Evolutionary conservation across 306 rosid species (phyloP).

Genomic region (Comarum palustre): DNA sequence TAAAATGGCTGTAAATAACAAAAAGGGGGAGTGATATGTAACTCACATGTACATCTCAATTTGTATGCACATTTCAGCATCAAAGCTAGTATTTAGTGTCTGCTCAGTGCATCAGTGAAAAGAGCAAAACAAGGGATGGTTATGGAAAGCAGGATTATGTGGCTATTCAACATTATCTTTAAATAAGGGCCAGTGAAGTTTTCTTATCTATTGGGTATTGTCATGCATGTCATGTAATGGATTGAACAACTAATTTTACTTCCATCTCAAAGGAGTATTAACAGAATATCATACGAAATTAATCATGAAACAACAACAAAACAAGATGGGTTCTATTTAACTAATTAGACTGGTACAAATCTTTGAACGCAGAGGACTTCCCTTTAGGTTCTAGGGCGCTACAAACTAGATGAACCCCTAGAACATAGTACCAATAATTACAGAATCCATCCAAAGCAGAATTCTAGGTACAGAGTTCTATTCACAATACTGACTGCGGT

Average conservation of each 20-base stretch:
- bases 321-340: background rate
- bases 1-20: background rate
- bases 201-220: background rate
- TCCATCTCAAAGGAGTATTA: background rate
- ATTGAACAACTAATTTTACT: background rate
- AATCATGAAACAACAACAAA: background rate
- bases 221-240: background rate
- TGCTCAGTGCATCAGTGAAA: background rate
- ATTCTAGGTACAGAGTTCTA: background rate
- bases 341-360: too few species aligned
- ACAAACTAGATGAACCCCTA: background rate
- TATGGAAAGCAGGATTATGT: background rate
- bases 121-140: background rate
- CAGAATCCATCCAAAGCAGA: background rate
- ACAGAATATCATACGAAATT: too few species aligned
- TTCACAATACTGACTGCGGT: background rate
- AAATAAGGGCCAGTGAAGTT: background rate
- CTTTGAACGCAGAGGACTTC: conserved; percentile 1
- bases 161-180: background rate
- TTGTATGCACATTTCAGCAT: background rate
- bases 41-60: background rate
- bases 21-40: background rate
- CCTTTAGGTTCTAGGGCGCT: background rate
- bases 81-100: background rate
- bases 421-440: background rate